Evolutionary conservation across 2,329 filamentous ascomycete species (phyloP).

Genomic region (Gnomoniopsis smithogilvyi): DNA sequence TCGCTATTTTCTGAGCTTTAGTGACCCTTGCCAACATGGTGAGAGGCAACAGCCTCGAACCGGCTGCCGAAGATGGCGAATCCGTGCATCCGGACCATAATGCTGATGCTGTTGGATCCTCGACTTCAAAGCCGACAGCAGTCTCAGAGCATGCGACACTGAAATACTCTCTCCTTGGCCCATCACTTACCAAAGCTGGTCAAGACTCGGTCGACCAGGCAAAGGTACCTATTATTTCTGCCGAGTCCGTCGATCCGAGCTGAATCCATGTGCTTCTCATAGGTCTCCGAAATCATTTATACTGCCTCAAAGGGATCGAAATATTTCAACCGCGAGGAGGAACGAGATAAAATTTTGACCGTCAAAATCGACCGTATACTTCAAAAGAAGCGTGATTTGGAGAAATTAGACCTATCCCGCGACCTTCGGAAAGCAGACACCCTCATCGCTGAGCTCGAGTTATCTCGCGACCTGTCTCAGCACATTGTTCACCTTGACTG

Average conservation of each 20-base stretch:
- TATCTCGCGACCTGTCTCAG: conserved; percentile 76
- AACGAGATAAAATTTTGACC: conserved; percentile 76
- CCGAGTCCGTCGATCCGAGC: background rate
- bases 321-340: conserved; percentile 90
- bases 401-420: conserved; percentile 69
- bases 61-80: background rate
- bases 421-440: conserved; percentile 78
- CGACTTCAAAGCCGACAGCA: background rate
- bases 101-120: background rate
- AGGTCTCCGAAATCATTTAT: conserved; percentile 95
- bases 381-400: conserved; percentile 69
- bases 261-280: conserved; percentile 3
- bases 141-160: conserved; percentile 52
- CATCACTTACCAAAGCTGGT: conserved; percentile 88
- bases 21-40: background rate
- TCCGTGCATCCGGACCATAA: background rate
- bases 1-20: background rate
- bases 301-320: conserved; percentile 95
- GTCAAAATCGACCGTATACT: conserved; percentile 81
- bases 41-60: background rate
- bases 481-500: conserved; percentile 90
- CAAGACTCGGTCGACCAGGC: conserved; percentile 91
- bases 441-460: conserved; percentile 75
- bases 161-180: conserved; percentile 87
- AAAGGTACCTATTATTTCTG: conserved; percentile 50